Evolutionary conservation across 2,329 filamentous ascomycete genomes (phyloP), one percentile per base, ranked within the genome.

Genomic region (Thermochaetoides dissita): DNA sequence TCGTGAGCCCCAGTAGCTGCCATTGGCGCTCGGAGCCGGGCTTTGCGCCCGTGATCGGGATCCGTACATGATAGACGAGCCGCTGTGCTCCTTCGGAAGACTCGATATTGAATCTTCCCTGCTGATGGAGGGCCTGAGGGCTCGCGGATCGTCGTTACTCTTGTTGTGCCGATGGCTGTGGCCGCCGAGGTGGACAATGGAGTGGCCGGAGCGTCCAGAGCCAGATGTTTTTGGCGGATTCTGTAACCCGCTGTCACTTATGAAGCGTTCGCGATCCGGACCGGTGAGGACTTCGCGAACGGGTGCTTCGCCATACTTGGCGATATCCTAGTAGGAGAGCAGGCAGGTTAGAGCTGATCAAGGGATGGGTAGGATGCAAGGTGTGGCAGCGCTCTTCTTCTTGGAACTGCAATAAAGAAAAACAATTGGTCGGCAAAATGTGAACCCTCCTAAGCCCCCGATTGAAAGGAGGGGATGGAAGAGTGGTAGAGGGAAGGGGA

Each of bases 1-100:
- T 54, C 66, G 68, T 58, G 69, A 57, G 61, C 73, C 61, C 65
- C 56, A 55, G 40, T 61, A 62, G 29, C 64, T 71, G 55, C 81
- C 85, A 51, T 73, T 74, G 35, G 74, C 68, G 59, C 84, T 91
- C 7, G 87, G 83, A 1, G 85, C 84, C 28, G 88, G 86, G 60
- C 88, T 94, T 46, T 83, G 75, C 9, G 84, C 79, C 50, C 87
- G 79, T 17, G 70, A 69, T 47, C 63, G 63, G 38, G 65, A 59
- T 50, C 57, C 51, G 65, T 72, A 57, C 68, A 69, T 55, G 44
- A 49, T 54, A 38, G 55, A 64, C 35, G 67, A 67, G 39, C 60
- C 63, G 31, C 62, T 67, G 43, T 69, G 69, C 46, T 79, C 78
- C 57, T 72, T 76, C 55, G 53, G 51, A 28, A 67, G 57, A 52